phyloP scores from a whole-genome alignment of 352 stramenopile genomes.

The Phytophthora sojae region DNA sequence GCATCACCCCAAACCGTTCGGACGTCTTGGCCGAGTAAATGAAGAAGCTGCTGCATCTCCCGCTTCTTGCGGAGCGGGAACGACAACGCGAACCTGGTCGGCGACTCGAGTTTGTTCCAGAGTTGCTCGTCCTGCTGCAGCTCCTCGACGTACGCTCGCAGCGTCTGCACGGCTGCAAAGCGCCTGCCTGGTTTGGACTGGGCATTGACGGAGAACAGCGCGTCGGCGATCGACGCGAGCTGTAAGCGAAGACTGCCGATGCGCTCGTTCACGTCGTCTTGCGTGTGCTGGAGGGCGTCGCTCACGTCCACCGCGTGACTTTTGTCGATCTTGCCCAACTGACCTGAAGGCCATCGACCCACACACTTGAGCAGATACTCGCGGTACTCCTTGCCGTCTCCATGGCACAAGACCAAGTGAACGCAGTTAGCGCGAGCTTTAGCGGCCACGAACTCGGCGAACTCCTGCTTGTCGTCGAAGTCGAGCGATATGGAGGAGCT shows the following conservation, averaged over 20 bases:
- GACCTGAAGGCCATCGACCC: constrained; percentile 32
- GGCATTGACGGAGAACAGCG: constrained; percentile 40
- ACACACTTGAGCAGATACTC: constrained; percentile 44
- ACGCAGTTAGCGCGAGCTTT: constrained; percentile 24
- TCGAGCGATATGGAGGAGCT: constrained; percentile 26
- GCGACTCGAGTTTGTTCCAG: constrained; percentile 35
- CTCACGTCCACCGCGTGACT: constrained; percentile 6
- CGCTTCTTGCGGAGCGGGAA: constrained; percentile 43
- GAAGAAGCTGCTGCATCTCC: constrained; percentile 43
- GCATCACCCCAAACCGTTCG: constrained; percentile 39
- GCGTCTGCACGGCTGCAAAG: constrained; percentile 28
- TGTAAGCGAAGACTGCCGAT: constrained; percentile 33
- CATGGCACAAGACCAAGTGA: constrained; percentile 18
- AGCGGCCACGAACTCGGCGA: constrained; percentile 41
- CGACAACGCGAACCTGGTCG: constrained; percentile 36
- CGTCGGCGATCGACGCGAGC: constrained; percentile 35
- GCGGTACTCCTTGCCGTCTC: constrained; percentile 28
- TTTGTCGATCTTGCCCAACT: constrained; percentile 35
- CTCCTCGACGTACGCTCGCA: constrained; percentile 32
- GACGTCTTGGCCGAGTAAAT: constrained; percentile 29
- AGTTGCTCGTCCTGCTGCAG: constrained; percentile 32
- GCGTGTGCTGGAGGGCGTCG: constrained; percentile 2
- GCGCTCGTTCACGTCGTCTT: constrained; percentile 13
- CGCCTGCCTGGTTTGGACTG: constrained; percentile 35
- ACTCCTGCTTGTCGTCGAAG: constrained; percentile 41